Evolutionary conservation across 2,329 filamentous ascomycete genomes (phyloP), one percentile per base, ranked within the genome.

Genomic region (Scleromitrula shiraiana): DNA sequence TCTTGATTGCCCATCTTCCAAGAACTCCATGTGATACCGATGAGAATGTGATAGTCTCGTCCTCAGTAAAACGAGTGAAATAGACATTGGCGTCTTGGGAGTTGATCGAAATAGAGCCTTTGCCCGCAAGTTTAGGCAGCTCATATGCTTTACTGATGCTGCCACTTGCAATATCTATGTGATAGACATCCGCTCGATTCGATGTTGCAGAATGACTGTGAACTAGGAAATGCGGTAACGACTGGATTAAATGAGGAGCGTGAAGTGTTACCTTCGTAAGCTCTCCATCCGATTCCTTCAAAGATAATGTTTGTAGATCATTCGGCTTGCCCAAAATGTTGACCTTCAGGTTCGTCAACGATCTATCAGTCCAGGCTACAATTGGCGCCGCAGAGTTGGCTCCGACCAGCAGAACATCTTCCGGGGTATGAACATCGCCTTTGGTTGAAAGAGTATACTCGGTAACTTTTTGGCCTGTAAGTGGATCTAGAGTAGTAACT

Each of bases 141-240:
- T 83, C 80, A 64, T 95, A 95, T 0, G 84, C 84, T 64, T 87
- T 88, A n/a, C 74, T 76, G 23, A 91, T 75, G 15, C 75, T 76
- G 46, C 74, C 77, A 50, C 74, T 82, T 67, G 83, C 83, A 43
- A 87, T 66, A 57, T 95, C 78, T 50, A 94, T 76, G 59, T 95
- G 88, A 62, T 84, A 96, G 24, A 97, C 83, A 53, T 94, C 85
- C 3, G 85, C 91, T 71, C 85, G 88, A 62, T 90, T 86, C 15
- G 80, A 80, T 2, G 71, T 71, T 29, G 72, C 72, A 0, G 87
- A 87, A 58, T 82, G 75, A 58, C 80, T 88, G 57, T 95, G 86
- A 5, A 95, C 85, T 26, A 96, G 70, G 69, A 96, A 94, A 68
- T 95, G 88, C 30, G 88, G 74, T 38, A 81, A 73, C 4, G 86